These are phyloP conservation scores for Domatiomyces catenatus DNA, from an alignment of 2,329 filamentous ascomycete species.

Conservation along the genomic window DNA sequence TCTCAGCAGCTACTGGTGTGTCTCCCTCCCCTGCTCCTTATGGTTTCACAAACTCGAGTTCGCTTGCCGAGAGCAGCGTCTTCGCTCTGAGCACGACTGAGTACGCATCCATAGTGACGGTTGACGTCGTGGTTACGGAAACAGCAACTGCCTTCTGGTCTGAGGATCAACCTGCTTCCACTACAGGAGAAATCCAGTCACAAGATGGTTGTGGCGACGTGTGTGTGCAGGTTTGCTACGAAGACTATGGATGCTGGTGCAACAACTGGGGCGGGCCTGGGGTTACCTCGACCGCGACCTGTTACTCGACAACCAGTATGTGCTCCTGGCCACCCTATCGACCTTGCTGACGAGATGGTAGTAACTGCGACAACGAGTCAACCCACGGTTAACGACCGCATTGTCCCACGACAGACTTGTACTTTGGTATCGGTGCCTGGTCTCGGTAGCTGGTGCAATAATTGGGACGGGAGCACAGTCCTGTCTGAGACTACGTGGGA, in stretches of 20 bases:
- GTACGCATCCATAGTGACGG: neutral
- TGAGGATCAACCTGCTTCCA: neutral
- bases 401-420: constrained; percentile 16
- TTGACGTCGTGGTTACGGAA: neutral
- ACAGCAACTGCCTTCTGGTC: neutral
- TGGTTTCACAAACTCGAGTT: neutral
- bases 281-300: neutral
- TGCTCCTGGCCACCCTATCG: neutral
- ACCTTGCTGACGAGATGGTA: neutral
- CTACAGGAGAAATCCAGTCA: neutral
- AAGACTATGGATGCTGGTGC: neutral
- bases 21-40: neutral
- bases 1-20: neutral
- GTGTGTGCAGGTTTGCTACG: neutral
- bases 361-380: neutral
- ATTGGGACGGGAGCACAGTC: constrained; percentile 13
- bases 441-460: constrained; percentile 16
- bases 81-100: neutral
- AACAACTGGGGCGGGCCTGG: neutral
- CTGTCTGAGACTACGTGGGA: constrained; percentile 13
- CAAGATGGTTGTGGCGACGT: neutral
- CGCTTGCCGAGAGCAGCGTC: neutral
- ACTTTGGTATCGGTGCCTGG: constrained; percentile 14
- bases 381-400: neutral
- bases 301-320: neutral